Evolutionary conservation across 2,329 filamentous ascomycete species (phyloP).

Genomic region (Botryotinia calthae): DNA sequence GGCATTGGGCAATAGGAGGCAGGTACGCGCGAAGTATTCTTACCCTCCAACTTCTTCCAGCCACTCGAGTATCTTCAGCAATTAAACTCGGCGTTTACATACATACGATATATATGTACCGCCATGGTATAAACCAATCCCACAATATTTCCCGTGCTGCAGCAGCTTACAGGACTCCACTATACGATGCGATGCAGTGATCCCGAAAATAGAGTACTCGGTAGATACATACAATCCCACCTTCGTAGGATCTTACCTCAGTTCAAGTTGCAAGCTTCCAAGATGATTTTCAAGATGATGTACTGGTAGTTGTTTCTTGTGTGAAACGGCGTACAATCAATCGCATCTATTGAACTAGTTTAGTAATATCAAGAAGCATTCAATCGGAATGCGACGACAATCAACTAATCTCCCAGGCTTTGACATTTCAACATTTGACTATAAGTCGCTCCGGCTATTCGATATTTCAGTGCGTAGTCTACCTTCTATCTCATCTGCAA

Average conservation of each 20-base stretch:
- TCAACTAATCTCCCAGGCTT: neutral
- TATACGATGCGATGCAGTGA: constrained; percentile 13
- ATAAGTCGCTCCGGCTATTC: neutral
- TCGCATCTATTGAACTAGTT: neutral
- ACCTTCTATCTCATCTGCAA: neutral
- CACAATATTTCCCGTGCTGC: neutral
- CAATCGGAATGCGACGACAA: neutral
- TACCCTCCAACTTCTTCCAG: neutral
- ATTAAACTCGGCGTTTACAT: constrained; percentile 17
- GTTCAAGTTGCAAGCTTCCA: neutral
- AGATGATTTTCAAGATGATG: neutral
- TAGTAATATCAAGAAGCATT: neutral
- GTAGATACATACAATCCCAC: constrained; percentile 11
- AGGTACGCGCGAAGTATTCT: constrained; percentile 15
- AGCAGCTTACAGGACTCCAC: neutral
- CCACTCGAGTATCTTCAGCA: constrained; percentile 8
- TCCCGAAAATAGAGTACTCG: constrained; percentile 15
- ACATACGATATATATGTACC: constrained; percentile 3
- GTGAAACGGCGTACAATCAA: neutral
- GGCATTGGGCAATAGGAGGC: neutral
- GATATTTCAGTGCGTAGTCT: neutral
- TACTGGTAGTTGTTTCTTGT: neutral
- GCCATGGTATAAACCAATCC: neutral
- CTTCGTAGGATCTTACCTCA: neutral
- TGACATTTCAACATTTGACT: neutral